Evolutionary conservation across 257 asterid genomes (phyloP).

Genomic region (Solanum medicagineum): DNA sequence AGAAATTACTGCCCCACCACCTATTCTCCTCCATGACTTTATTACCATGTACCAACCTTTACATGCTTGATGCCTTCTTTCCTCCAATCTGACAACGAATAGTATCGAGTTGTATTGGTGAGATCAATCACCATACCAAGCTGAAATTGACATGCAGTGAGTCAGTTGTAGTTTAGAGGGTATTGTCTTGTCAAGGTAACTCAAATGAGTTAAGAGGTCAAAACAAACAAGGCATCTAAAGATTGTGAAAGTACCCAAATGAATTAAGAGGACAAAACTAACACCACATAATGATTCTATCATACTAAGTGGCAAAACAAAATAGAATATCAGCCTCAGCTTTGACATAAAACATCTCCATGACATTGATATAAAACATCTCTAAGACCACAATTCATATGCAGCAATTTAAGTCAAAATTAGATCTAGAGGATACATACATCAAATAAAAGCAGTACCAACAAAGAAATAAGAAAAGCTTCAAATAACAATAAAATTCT

Average conservation of each 20-base stretch:
- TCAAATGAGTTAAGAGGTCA: neutral
- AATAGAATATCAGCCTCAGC: neutral
- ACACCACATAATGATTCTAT: neutral
- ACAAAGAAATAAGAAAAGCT: neutral
- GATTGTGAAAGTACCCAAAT: neutral
- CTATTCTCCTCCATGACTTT: neutral
- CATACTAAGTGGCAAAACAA: neutral
- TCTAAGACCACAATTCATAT: neutral
- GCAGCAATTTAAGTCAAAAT: neutral
- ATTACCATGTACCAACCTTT: constrained; percentile 43
- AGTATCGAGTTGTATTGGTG: constrained; percentile 85
- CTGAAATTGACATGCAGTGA: constrained; percentile 27
- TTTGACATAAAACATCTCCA: neutral
- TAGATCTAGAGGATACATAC: neutral
- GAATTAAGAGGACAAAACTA: neutral
- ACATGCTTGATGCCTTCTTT: constrained; percentile 87
- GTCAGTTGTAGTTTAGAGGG: neutral
- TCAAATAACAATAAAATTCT: neutral
- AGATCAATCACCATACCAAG: constrained; percentile 96
- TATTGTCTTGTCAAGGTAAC: neutral
- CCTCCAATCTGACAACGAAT: constrained; percentile 51
- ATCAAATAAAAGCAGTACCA: neutral
- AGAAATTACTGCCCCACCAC: neutral
- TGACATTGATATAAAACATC: neutral
- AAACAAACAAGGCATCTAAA: neutral